Evolutionary conservation across 2,329 filamentous ascomycete genomes (phyloP), one percentile per base, ranked within the genome.

Genomic region (Coniochaeta sp.): DNA sequence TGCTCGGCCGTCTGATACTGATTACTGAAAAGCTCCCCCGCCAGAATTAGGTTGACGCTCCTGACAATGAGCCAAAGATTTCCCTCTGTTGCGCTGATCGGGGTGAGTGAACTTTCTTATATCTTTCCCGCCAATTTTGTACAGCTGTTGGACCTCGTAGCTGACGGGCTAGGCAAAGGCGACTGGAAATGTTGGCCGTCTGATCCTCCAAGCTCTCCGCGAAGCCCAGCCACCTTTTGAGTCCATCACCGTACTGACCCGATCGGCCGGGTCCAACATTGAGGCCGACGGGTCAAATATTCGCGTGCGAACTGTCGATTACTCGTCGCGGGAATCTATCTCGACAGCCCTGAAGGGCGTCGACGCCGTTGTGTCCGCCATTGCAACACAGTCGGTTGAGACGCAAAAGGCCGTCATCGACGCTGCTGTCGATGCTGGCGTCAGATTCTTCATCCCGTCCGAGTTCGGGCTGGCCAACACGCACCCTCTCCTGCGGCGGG

Each of bases 361-460:
- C 62, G 83, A 87, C 67, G 83, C 81, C 0, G 75, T 85, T 7
- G 67, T 87, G 44, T 79, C 77, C 24, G 73, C 78, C 3, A 74
- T 85, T 44, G 76, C 75, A 6, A 69, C 80, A 9, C 60, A 60
- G 0, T 68, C 67, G 2, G 33, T 70, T 17, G 81, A 82, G 62
- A 70, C 72, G 19, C 84, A 87, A 65, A 70, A 70, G 38, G 73
- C 73, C 31, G 70, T 86, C 58, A 77, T 84, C 33, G 80, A 85
- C 55, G 84, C 83, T 0, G 78, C 82, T 28, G 74, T 83, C 33
- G 75, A 76, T 2, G 83, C 81, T 1, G 81, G 82, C 24, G 82
- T 87, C 6, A 77, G 80, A 65, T 76, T 82, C 22, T 81, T 85
- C 71, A 74, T 86, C 33, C 82, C 83, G 2, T 79, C 79, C 7